Evolutionary conservation across 441 rosid species (phyloP).

Genomic region (Corymbia citriodora): DNA sequence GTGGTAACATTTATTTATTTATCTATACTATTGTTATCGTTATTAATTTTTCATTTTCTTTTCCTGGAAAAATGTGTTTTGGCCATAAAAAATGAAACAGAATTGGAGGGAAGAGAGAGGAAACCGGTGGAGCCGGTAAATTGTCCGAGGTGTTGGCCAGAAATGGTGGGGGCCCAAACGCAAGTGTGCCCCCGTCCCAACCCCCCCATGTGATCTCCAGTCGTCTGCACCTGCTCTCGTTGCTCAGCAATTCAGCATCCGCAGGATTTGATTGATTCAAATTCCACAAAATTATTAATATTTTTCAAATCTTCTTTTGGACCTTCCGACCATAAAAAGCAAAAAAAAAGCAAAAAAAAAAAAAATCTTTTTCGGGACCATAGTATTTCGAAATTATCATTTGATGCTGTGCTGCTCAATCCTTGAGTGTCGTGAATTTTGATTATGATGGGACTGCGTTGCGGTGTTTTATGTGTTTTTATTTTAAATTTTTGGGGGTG

Average conservation of each 20-base stretch:
- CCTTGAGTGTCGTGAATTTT: too few relatives aligned
- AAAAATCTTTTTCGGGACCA: not conserved
- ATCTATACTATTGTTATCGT: not conserved
- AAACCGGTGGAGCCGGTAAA: slow-evolving; percentile 12
- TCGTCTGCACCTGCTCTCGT: not conserved
- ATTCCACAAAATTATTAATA: not conserved
- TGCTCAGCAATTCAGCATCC: not conserved
- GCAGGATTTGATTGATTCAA: not conserved
- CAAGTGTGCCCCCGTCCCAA: not conserved
- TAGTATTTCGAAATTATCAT: not conserved
- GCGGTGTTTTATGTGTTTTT: not conserved
- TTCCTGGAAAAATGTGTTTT: not conserved
- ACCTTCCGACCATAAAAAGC: not conserved
- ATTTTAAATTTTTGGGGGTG: not conserved
- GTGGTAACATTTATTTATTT: too few relatives aligned
- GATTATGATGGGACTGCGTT: too few relatives aligned
- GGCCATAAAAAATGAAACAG: not conserved
- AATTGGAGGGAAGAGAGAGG: not conserved
- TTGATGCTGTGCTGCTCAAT: too few relatives aligned
- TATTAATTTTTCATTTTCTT: not conserved
- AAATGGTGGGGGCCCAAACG: not conserved
- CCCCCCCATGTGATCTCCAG: not conserved
- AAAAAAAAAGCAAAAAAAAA: not conserved
- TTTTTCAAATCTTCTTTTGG: not conserved
- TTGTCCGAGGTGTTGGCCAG: not conserved